Conservation (phyloP, 148 eudicot genomes). For the Rheum nobile region DNA sequence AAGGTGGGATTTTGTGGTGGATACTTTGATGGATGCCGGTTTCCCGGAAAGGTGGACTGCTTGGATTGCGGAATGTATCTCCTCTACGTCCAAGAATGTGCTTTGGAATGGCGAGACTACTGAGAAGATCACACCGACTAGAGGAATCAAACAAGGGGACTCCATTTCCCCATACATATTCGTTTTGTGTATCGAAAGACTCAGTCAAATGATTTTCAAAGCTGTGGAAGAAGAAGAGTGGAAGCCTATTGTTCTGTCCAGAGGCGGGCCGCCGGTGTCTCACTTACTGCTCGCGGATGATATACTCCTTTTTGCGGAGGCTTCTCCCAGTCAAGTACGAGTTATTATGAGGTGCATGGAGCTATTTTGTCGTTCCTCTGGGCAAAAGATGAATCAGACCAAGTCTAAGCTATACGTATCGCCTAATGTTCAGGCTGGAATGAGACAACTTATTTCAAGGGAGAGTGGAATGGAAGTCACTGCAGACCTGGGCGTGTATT, state of each 20-base stretch:
- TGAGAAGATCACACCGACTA: background rate
- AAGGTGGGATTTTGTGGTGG: background rate
- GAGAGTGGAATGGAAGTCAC: no score
- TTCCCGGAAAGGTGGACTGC: background rate
- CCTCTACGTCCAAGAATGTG: background rate
- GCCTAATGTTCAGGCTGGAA: no score
- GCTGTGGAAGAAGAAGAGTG: background rate
- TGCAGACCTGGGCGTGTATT: no score
- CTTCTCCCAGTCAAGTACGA: background rate
- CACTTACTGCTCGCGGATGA: background rate
- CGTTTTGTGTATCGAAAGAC: background rate
- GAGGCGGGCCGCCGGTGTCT: background rate
- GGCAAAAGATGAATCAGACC: background rate
- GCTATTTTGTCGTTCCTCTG: background rate
- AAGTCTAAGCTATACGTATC: no score
- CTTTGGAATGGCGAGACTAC: background rate
- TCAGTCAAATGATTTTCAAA: background rate
- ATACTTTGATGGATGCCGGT: background rate
- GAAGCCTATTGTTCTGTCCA: background rate
- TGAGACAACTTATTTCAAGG: no score
- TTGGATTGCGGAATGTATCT: background rate
- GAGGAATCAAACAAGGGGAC: background rate
- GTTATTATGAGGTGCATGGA: background rate
- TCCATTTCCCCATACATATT: background rate
- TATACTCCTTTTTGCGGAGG: background rate